Evolutionary conservation across 352 stramenopile genomes (phyloP).

Genomic region (Elongisporangium anandrum): DNA sequence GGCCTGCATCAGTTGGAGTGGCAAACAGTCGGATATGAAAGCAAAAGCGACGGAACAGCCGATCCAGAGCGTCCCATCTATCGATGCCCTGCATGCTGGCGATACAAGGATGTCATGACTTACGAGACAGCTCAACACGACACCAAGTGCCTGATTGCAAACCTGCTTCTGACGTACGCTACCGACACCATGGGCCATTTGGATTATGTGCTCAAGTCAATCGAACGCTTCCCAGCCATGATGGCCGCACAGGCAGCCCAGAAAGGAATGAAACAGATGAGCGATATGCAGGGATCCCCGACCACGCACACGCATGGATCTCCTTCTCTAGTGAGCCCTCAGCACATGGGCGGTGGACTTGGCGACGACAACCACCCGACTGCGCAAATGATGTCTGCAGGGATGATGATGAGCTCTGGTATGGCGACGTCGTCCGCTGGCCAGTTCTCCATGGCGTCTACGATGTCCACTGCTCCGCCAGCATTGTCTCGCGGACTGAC

Average conservation of each 20-base stretch:
- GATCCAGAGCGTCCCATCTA: conserved; percentile 78
- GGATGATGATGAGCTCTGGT: conserved; percentile 71
- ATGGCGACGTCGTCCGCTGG: conserved; percentile 35
- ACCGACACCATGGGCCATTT: conserved; percentile 76
- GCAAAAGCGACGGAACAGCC: conserved; percentile 58
- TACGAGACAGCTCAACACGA: conserved; percentile 82
- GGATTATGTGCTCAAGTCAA: conserved; percentile 74
- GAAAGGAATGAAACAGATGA: conserved; percentile 45
- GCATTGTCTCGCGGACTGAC: conserved; percentile 31
- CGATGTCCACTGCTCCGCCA: conserved; percentile 28
- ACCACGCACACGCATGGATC: conserved; percentile 12
- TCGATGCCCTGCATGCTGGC: conserved; percentile 75
- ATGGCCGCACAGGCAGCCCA: conserved; percentile 40
- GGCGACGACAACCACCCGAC: conserved; percentile 19
- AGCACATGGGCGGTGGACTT: conserved; percentile 22
- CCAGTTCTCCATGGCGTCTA: conserved; percentile 45
- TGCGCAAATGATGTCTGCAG: conserved; percentile 47
- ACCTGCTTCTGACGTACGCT: conserved; percentile 74
- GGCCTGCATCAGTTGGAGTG: conserved; percentile 78
- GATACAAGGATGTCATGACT: conserved; percentile 84
- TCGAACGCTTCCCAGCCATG: conserved; percentile 65
- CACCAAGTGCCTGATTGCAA: conserved; percentile 80
- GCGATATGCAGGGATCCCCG: conserved; percentile 25
- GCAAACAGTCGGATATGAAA: conserved; percentile 79
- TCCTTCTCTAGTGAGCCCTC: conserved; percentile 39